Conservation (phyloP, 2,329 filamentous ascomycete genomes). For the Diaporthe sp. region DNA sequence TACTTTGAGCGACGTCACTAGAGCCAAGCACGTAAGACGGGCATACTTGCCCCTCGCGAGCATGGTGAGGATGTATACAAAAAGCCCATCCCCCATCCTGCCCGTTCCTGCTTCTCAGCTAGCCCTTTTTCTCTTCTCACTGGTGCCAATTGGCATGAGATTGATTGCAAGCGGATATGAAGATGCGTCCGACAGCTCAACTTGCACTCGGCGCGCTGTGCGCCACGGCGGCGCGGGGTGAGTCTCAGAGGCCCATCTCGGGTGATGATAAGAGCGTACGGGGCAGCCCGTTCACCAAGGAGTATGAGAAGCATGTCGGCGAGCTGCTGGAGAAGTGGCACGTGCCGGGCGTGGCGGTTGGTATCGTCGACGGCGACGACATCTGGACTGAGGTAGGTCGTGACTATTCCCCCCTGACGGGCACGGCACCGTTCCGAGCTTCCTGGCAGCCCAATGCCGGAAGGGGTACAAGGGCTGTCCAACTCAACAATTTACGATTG, state of each 20-base stretch:
- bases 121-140: too few species aligned
- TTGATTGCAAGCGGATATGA: background rate
- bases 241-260: conserved; percentile 14
- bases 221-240: conserved; percentile 1
- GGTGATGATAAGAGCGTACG: background rate
- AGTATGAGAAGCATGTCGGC: conserved; percentile 41
- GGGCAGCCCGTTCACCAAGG: conserved; percentile 39
- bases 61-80: background rate
- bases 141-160: background rate
- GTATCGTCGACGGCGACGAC: conserved; percentile 60
- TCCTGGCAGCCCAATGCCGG: background rate
- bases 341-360: conserved; percentile 63
- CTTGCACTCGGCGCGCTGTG: conserved; percentile 12
- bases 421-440: background rate
- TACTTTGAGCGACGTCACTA: background rate
- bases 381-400: conserved; percentile 55
- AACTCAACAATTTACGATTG: too few species aligned
- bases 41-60: background rate
- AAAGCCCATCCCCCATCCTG: background rate
- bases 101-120: background rate
- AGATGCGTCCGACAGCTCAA: background rate
- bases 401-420: background rate
- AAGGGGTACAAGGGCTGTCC: background rate
- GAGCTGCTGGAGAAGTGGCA: conserved; percentile 55
- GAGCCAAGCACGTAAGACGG: background rate